phyloP scores from a whole-genome alignment of 495 filamentous ascomycete genomes.

The Podospora conica region DNA sequence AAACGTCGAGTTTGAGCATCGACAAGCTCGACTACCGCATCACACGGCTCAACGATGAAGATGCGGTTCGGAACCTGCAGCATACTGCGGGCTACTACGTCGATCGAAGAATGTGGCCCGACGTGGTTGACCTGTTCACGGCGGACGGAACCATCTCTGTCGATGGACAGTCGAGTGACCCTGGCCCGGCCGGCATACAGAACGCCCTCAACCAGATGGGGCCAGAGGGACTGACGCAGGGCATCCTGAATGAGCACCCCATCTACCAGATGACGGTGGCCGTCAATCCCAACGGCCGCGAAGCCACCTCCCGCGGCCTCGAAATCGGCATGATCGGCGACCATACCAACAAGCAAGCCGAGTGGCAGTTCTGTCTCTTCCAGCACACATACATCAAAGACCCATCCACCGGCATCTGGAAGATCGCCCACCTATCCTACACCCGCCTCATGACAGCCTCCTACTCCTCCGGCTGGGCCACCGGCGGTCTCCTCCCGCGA shows the following conservation, averaged over 20 bases:
- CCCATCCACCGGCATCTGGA: constrained; percentile 13
- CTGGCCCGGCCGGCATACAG: constrained; percentile 8
- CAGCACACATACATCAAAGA: constrained; percentile 14
- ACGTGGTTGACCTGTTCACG: constrained; percentile 14
- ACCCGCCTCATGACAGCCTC: constrained; percentile 8
- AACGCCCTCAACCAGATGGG: constrained; percentile 12
- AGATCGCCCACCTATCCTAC: constrained; percentile 10
- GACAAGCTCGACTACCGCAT: constrained; percentile 15
- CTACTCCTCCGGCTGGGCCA: constrained; percentile 14
- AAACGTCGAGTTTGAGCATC: not conserved
- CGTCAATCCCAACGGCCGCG: constrained; percentile 3
- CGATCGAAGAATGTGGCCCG: constrained; percentile 18
- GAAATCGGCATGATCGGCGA: constrained; percentile 19
- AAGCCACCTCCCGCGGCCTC: constrained; percentile 12
- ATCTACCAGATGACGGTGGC: constrained; percentile 16
- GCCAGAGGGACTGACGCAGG: constrained; percentile 8
- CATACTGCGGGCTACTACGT: constrained; percentile 17
- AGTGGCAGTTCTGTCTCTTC: constrained; percentile 19
- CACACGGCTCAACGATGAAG: constrained; percentile 18
- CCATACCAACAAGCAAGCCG: not conserved
- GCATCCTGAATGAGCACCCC: constrained; percentile 19
- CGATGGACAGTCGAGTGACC: constrained; percentile 1
- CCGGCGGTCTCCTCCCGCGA: constrained; percentile 8
- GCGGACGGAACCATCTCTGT: constrained; percentile 7
- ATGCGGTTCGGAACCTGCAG: constrained; percentile 18